These are phyloP conservation scores for Tremella fuciformis DNA, from an alignment of 768 basidiomycete genomes.

Conservation along the genomic window DNA sequence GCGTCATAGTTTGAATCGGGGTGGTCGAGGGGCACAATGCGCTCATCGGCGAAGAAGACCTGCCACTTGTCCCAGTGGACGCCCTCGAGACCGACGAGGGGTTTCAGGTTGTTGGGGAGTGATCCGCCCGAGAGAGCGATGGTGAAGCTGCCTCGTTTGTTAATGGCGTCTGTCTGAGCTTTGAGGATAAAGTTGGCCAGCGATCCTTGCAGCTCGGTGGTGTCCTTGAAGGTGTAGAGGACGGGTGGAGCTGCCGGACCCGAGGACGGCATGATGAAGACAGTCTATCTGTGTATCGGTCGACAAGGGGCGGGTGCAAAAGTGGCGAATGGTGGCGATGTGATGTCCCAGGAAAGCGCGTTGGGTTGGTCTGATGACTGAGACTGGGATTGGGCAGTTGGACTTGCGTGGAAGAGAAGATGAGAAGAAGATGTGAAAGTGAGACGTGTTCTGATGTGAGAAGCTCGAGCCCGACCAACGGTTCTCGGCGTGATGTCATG, in stretches of 20 bases:
- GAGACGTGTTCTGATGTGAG: too few species aligned
- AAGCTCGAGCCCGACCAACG: too few species aligned
- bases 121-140: slow-evolving; percentile 92
- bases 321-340: not conserved
- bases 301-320: slow-evolving; percentile 5
- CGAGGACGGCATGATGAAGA: slow-evolving; percentile 34
- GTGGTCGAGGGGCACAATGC: slow-evolving; percentile 87
- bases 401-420: too few species aligned
- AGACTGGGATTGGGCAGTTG: too few species aligned
- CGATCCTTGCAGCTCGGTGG: slow-evolving; percentile 60
- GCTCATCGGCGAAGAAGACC: slow-evolving; percentile 95
- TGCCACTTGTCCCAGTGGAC: slow-evolving; percentile 98
- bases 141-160: slow-evolving; percentile 85
- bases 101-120: slow-evolving; percentile 70
- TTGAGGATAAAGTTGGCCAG: slow-evolving; percentile 80
- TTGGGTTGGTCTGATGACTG: too few species aligned
- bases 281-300: too few species aligned
- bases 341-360: too few species aligned
- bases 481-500: too few species aligned
- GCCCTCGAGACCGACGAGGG: slow-evolving; percentile 62
- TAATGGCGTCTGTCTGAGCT: slow-evolving; percentile 82
- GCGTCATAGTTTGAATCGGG: slow-evolving; percentile 86
- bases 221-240: slow-evolving; percentile 66
- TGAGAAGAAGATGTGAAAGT: too few species aligned
- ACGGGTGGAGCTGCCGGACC: slow-evolving; percentile 61